phyloP scores from a whole-genome alignment of 164 flowering plant species.

The Chimonanthus praecox region DNA sequence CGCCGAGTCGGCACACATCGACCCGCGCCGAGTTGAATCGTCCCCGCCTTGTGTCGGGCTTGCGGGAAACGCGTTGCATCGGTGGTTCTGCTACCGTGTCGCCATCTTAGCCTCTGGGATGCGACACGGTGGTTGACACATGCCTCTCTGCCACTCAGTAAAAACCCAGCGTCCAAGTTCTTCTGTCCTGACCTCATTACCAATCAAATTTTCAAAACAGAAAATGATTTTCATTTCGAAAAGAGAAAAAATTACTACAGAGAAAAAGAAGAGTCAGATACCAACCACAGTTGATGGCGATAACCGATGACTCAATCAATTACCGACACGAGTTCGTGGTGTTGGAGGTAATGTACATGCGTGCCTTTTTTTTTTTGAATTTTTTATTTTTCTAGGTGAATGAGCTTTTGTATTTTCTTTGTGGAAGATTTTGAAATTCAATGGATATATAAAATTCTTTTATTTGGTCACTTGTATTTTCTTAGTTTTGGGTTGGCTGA shows the following conservation, averaged over 20 bases:
- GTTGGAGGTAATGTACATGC: background rate
- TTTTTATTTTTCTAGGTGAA: background rate
- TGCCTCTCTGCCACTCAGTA: conserved; percentile 57
- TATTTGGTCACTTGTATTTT: background rate
- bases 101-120: conserved; percentile 65
- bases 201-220: background rate
- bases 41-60: conserved; percentile 26
- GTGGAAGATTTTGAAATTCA: conserved; percentile 1
- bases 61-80: conserved; percentile 50
- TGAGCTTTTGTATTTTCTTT: background rate
- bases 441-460: conserved; percentile 3
- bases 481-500: too few relatives aligned
- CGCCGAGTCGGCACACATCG: conserved; percentile 68
- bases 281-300: too few relatives aligned
- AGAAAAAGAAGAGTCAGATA: too few relatives aligned
- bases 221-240: background rate
- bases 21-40: conserved; percentile 45
- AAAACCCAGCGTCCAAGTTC: conserved; percentile 63
- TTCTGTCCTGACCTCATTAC: background rate
- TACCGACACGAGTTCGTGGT: too few relatives aligned
- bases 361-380: background rate
- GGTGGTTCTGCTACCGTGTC: conserved; percentile 73
- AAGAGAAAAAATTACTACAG: background rate
- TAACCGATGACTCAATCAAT: too few relatives aligned
- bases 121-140: conserved; percentile 48